Base-by-base conservation (phyloP, 306 rosid genomes). In the Cercis canadensis region DNA sequence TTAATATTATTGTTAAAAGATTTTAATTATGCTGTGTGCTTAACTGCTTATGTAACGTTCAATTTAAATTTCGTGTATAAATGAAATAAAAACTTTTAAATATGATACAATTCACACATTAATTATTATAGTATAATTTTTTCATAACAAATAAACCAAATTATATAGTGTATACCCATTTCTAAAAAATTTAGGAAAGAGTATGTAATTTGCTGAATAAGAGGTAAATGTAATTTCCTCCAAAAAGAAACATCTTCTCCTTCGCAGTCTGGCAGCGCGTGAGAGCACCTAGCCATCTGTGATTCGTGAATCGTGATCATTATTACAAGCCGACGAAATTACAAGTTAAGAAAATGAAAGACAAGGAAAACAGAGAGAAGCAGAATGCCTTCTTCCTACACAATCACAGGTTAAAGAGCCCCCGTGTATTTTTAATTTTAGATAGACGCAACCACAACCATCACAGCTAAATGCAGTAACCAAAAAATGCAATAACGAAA, bases 241-340 rank as follows among this genome's bases (percentile, higher is more conserved):
- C n/a, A 45, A 44, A 13, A 4, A 21, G 12, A 8, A 41, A 24
- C 29, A 41, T 24, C 18, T 17, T 17, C 43, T 34, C 14, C n/a
- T 44, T 63, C 0, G 29, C 29, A 1, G 29, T 24, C 29, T 37
- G 4, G 16, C 70, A 6, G 46, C 53, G 19, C 41, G 62, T 65
- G 57, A 44, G 45, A 16, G 44, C 24, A 47, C 31, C 24, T 0
- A 16, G 36, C 61, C 37, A 12, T 14, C 51, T 52, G 72, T 67
- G 50, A 36, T 14, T 51, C 50, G 14, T 43, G 36, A 44, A 61
- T 51, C 50, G 14, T 43, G 36, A 44, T 66, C 67, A 63, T 37
- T 31, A 69, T 74, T 51, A 67, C 72, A 60, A 59, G 37, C 57
- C 69, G 83, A 78, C 75, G 75, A 78, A 69, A 74, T 40, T 37